A percentile compares a stretch with the other conserved stretches of the same genome.
These are phyloP conservation scores for Macrophomina tecta DNA, from an alignment of 2,329 filamentous ascomycete genomes.

Conservation along the genomic window DNA sequence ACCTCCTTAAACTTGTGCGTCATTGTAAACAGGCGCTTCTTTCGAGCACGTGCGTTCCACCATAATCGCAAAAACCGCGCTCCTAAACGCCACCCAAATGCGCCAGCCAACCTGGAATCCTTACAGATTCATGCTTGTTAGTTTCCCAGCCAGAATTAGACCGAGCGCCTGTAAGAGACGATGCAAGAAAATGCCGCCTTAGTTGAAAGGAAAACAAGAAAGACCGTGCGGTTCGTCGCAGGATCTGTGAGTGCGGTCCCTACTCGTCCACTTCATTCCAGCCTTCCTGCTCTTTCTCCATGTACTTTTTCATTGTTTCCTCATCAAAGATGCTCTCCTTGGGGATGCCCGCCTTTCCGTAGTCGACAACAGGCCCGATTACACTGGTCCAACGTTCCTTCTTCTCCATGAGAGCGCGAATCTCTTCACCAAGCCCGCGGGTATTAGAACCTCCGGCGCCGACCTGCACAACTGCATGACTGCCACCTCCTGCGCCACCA, in stretches of 20 bases:
- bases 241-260: too few relatives aligned
- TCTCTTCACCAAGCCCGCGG: conserved; percentile 78
- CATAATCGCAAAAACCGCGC: background rate
- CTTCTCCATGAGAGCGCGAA: conserved; percentile 90
- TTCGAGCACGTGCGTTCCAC: background rate
- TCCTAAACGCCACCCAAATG: conserved; percentile 2
- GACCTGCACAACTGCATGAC: conserved; percentile 61
- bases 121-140: background rate
- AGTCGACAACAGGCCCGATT: conserved; percentile 89
- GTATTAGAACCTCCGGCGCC: conserved; percentile 41
- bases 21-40: background rate
- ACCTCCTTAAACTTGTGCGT: background rate
- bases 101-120: background rate
- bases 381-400: conserved; percentile 87
- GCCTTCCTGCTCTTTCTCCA: conserved; percentile 77
- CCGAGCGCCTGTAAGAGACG: background rate
- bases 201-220: background rate
- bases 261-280: conserved; percentile 82
- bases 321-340: conserved; percentile 78
- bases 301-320: conserved; percentile 72
- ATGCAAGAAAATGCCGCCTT: background rate
- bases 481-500: conserved; percentile 60
- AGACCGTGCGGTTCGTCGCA: too few relatives aligned
- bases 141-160: too few relatives aligned
- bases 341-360: conserved; percentile 78